Base-by-base conservation (phyloP, 208 protist genomes). In the Phytomonas francai region DNA sequence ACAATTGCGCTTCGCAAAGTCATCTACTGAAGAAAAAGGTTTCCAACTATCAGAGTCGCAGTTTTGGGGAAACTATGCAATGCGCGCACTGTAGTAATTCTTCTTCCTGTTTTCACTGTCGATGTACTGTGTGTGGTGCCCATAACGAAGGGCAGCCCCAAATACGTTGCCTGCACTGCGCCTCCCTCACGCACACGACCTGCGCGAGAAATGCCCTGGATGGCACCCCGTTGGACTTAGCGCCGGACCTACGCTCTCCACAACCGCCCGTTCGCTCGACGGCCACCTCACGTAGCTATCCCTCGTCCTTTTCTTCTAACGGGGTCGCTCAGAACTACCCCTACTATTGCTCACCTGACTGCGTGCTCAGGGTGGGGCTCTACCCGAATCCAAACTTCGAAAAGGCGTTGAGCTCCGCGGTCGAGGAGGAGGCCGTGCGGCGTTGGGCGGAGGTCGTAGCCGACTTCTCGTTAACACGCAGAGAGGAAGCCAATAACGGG, bases 281-380 rank as follows among this genome's bases (percentile, higher is more conserved):
- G 2, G 12, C 7, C 9, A 14, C 57, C 16, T 16, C 57, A 61
- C 19, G 29, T 30, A 9, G 29, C 1, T 16, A 61, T 33, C 16
- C 57, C 29, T n/a, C 39, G 65, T 62, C 60, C 12, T 74, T 67
- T 16, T 22, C 60, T 39, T 68, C 74, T 0, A 62, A 60, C 36
- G 39, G 28, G 51, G 61, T 73, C 7, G 65, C 54, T 31, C 71
- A 76, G 25, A 34, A 57, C 29, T 71, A 78, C 56, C 66, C 56
- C 56, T 86, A 70, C 68, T 84, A 75, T 67, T 88, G 79, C 49
- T 83, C 82, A 16, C 67, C 73, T 2, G 79, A 83, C 70, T 88
- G 83, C 65, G 73, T 76, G 1, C 70, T 84, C 61, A 72, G 72
- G 30, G 70, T 91, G 51, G 78, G 67, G 68, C 63, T 91, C 58